These are phyloP conservation scores for Fusarium penzigii DNA, from an alignment of 2,329 filamentous ascomycete genomes.

Conservation along the genomic window DNA sequence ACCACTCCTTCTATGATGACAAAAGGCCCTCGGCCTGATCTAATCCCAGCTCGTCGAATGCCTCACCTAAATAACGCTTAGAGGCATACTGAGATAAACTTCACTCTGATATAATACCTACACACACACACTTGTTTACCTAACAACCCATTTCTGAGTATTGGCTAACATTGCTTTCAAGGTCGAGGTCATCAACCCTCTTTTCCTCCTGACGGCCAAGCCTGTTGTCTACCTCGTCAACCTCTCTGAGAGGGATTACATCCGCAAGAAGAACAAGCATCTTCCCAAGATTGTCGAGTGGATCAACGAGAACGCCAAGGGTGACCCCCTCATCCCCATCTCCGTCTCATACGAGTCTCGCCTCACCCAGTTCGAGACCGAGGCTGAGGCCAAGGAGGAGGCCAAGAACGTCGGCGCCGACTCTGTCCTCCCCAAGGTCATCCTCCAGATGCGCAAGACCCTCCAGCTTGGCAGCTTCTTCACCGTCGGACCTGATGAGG, in stretches of 20 bases:
- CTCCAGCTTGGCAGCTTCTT: conserved; percentile 95
- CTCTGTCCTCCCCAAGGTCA: conserved; percentile 87
- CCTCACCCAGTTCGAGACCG: conserved; percentile 75
- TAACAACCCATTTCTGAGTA: conserved; percentile 5
- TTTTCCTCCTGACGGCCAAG: conserved; percentile 94
- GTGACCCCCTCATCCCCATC: conserved; percentile 89
- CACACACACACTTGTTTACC: conserved; percentile 5
- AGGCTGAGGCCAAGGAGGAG: conserved; percentile 78
- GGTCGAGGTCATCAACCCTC: conserved; percentile 97
- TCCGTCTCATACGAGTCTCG: conserved; percentile 94
- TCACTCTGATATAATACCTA: conserved; percentile 60
- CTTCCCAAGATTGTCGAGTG: conserved; percentile 90
- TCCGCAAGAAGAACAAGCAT: conserved; percentile 99
- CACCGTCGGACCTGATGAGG: conserved; percentile 93
- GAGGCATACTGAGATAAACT: conserved; percentile 83
- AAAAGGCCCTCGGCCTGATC: conserved; percentile 92
- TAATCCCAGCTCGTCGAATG: conserved; percentile 99
- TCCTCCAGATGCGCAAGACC: conserved; percentile 88
- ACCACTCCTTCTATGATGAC: conserved; percentile 75
- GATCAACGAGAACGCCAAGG: conserved; percentile 87
- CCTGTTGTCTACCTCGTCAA: conserved; percentile 97
- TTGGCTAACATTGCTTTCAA: conserved; percentile 42
- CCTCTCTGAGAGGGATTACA: conserved; percentile 93
- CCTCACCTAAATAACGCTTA: conserved; percentile 73
- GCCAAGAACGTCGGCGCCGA: conserved; percentile 85